Base-by-base conservation (phyloP, 2,329 filamentous ascomycete species). In the Didymellaceae sp. region DNA sequence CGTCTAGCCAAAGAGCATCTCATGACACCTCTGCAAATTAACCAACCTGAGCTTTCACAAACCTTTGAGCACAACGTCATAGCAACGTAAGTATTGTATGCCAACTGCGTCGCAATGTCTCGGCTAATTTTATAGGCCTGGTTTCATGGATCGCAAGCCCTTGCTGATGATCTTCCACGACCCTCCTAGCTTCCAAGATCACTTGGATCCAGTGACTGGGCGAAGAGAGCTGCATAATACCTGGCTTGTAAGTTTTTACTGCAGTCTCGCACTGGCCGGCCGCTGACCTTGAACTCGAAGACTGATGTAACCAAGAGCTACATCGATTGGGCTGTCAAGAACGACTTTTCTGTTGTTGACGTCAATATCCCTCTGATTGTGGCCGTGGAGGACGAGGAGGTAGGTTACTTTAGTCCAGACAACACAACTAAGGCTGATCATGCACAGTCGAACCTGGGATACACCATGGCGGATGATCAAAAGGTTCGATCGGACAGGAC, bases 141-240 rank as follows among this genome's bases (percentile, higher is more conserved):
- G 86, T 34, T 85, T 94, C 44, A 79, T 85, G 49, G 75, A 82
- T 26, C 81, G 83, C 14, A 83, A 82, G 47, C 90, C 86, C 44
- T 79, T 97, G 3, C 70, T 99, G 10, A 78, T 99, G 9, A 88
- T 97, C 38, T 87, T 99, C 47, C 94, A 99, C 71, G 93, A 97
- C 66, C 90, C 93, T 81, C 79, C 79, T 11, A 74, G 74, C 42
- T 63, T 78, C 17, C 66, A 73, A 21, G 74, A 74, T 6, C 66
- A 72, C 9, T 68, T 74, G 13, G 74, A 80, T 56, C 75, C 76
- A 4, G 61, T 73, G 1, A 88, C 90, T 43, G 89, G 89, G 45
- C 84, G 81, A 26, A 74, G 95, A 4, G 89, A 94, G 59, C 76
- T 89, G 1, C 91, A 97, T 65, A 96, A 97, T 66, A 85, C 88